phyloP scores from a whole-genome alignment of 106 monocot species.

The Apostasia shenzhenica region DNA sequence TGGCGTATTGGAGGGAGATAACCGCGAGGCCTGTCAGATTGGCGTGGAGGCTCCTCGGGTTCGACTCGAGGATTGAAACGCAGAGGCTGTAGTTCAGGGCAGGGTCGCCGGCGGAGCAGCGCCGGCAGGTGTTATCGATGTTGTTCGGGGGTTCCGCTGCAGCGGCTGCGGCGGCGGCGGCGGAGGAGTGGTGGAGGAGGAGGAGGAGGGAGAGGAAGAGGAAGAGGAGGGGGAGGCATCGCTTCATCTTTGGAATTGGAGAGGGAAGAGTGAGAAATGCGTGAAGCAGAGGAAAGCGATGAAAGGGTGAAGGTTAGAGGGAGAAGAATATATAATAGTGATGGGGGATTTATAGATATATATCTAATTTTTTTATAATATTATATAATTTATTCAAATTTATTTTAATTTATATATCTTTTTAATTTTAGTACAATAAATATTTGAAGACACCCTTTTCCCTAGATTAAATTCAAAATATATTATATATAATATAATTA shows the following conservation, averaged over 20 bases:
- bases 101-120: not conserved
- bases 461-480: no score
- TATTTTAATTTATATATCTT: no score
- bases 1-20: constrained; percentile 4
- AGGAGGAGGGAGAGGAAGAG: constrained; percentile 19
- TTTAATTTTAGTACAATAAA: no score
- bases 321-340: no score
- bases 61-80: constrained; percentile 4
- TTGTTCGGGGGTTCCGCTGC: not conserved
- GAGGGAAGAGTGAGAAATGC: not conserved
- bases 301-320: no score
- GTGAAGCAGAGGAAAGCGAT: no score
- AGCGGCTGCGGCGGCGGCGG: not conserved
- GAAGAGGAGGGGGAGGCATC: not conserved
- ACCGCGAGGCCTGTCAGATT: constrained; percentile 12
- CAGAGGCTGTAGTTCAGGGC: constrained; percentile 12
- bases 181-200: not conserved
- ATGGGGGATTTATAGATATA: no score
- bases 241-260: not conserved
- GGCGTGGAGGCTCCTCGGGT: not conserved
- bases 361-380: no score
- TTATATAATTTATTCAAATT: no score
- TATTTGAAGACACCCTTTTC: no score
- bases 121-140: constrained; percentile 5
- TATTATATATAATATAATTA: no score